Evolutionary conservation across 805 yeast genomes (phyloP).

Genomic region (Kazachstania psychrophila): DNA sequence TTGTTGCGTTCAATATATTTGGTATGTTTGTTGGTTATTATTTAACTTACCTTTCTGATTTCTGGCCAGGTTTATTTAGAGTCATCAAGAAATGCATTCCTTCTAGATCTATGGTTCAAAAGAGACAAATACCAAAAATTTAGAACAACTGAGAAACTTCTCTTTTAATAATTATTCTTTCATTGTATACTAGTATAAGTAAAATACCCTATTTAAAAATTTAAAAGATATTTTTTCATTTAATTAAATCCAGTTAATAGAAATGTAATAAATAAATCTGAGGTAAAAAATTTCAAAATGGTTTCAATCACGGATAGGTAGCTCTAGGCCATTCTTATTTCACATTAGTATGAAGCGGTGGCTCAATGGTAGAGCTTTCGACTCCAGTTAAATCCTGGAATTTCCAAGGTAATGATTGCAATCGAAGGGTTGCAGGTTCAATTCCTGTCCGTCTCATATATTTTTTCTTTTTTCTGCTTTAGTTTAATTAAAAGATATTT

Average conservation of each 20-base stretch:
- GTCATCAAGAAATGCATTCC: conserved; percentile 17
- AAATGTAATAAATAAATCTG: too few species aligned
- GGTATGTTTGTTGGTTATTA: conserved; percentile 27
- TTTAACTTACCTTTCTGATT: conserved; percentile 13
- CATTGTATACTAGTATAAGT: too few species aligned
- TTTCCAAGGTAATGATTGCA: conserved; percentile 22
- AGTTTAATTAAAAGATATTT: too few species aligned
- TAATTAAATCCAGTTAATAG: too few species aligned
- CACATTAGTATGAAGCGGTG: conserved; percentile 44
- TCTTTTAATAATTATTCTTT: too few species aligned
- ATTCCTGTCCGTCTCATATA: conserved; percentile 58
- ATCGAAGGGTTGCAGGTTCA: conserved; percentile 71
- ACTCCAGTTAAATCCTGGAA: conserved; percentile 40
- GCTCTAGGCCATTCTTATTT: too few species aligned
- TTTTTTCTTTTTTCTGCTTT: background rate
- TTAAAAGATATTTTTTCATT: too few species aligned
- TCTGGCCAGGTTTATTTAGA: conserved; percentile 21
- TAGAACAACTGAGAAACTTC: too few species aligned
- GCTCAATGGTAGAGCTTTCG: conserved; percentile 68
- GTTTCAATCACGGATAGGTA: too few species aligned
- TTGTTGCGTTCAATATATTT: conserved; percentile 39
- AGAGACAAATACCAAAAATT: background rate
- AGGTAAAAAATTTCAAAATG: too few species aligned
- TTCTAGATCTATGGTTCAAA: conserved; percentile 10
- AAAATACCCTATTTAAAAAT: too few species aligned